Evolutionary conservation across 2,329 filamentous ascomycete species (phyloP).

Genomic region (Pseudohalonectria lignicola): DNA sequence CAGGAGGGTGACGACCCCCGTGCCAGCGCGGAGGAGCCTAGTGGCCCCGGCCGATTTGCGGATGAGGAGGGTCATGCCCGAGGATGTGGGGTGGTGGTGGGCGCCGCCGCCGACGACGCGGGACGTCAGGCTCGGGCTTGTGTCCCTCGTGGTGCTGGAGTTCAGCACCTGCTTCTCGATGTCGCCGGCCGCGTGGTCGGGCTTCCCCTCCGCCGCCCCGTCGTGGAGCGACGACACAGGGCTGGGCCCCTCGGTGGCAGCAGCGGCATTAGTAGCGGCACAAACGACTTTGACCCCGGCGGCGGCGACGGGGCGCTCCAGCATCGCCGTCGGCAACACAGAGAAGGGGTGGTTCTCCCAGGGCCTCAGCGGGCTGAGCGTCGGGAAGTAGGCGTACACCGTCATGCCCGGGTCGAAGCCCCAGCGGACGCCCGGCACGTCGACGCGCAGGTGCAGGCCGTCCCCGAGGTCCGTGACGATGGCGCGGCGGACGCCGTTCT

Average conservation of each 20-base stretch:
- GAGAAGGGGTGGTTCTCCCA: slow-evolving; percentile 49
- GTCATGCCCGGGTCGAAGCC: slow-evolving; percentile 18
- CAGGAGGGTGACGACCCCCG: slow-evolving; percentile 21
- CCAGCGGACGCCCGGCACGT: slow-evolving; percentile 18
- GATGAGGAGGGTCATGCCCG: slow-evolving; percentile 25
- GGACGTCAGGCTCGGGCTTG: no score
- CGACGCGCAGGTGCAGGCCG: slow-evolving; percentile 21
- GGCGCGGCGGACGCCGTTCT: slow-evolving; percentile 20
- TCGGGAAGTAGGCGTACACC: slow-evolving; percentile 37
- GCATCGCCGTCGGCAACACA: slow-evolving; percentile 18
- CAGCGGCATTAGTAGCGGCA: no score
- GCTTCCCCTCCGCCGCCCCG: background rate
- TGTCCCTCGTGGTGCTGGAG: no score
- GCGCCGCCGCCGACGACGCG: slow-evolving; percentile 3
- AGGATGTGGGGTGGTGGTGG: no score
- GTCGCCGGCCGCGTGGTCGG: no score
- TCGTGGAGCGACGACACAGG: background rate
- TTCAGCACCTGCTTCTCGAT: no score
- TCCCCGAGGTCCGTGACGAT: slow-evolving; percentile 14
- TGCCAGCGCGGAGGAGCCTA: slow-evolving; percentile 11
- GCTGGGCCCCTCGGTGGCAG: no score
- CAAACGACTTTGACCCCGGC: no score
- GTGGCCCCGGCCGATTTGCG: slow-evolving; percentile 24
- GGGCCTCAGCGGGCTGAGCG: slow-evolving; percentile 19
- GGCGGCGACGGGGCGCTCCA: no score